Conservation (phyloP, 208 protist species). For the Acanthamoeba culbertsoni region DNA sequence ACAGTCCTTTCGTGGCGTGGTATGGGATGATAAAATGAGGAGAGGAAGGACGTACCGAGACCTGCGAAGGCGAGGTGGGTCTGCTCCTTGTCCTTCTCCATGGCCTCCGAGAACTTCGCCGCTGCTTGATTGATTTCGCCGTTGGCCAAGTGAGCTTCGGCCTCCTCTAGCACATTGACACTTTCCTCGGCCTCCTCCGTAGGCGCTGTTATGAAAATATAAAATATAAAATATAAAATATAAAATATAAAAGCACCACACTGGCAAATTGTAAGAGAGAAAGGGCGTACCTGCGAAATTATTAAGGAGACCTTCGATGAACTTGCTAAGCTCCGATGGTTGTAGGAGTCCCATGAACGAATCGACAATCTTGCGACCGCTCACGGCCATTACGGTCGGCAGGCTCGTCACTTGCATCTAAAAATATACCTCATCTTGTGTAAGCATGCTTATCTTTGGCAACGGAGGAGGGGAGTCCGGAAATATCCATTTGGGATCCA, state of each 20-base stretch:
- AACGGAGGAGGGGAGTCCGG: no score
- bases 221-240: background rate
- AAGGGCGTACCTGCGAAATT: background rate
- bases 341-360: slow-evolving; percentile 34
- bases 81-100: slow-evolving; percentile 23
- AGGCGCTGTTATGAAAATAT: background rate
- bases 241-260: background rate
- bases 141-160: background rate
- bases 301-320: background rate
- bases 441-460: background rate
- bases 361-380: slow-evolving; percentile 31
- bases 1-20: background rate
- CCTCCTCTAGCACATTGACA: background rate
- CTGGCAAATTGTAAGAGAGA: background rate
- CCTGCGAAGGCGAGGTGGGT: background rate
- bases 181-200: background rate
- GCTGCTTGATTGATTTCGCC: slow-evolving; percentile 37
- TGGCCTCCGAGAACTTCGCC: background rate
- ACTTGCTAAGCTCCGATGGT: background rate
- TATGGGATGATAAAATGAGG: background rate
- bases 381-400: slow-evolving; percentile 37
- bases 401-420: slow-evolving; percentile 39
- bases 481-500: slow-evolving; percentile 8
- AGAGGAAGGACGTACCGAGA: background rate
- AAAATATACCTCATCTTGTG: background rate